Conservation (phyloP, 208 protist genomes). For the Lotmaria passim region DNA sequence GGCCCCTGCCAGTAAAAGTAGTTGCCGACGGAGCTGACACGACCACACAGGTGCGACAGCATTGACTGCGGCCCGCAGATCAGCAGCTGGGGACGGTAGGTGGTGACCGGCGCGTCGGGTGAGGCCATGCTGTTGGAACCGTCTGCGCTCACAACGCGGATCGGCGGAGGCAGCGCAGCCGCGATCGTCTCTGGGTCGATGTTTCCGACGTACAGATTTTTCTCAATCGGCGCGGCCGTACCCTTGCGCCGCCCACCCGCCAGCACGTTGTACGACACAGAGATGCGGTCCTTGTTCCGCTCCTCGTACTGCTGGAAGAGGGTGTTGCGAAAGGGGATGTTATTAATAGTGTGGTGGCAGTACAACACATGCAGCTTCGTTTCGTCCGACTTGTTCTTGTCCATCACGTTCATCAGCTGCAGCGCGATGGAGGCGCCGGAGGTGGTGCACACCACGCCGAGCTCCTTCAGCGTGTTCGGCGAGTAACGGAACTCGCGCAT, state of each 20-base stretch:
- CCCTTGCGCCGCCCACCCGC: slow-evolving; percentile 22
- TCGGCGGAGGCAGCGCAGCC: slow-evolving; percentile 50
- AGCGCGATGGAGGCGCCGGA: slow-evolving; percentile 78
- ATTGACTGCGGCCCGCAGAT: slow-evolving; percentile 86
- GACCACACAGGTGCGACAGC: slow-evolving; percentile 72
- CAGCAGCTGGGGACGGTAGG: slow-evolving; percentile 59
- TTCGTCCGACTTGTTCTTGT: slow-evolving; percentile 48
- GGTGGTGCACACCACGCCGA: slow-evolving; percentile 81
- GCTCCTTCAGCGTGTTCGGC: slow-evolving; percentile 52
- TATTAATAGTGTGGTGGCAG: slow-evolving; percentile 58
- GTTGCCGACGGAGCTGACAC: slow-evolving; percentile 62
- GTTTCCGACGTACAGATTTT: slow-evolving; percentile 75
- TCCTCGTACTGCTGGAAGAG: slow-evolving; percentile 49
- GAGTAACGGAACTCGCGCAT: slow-evolving; percentile 85
- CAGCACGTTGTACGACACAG: slow-evolving; percentile 72
- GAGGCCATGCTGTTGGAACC: background rate
- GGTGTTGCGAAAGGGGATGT: slow-evolving; percentile 66
- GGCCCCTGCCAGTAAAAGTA: slow-evolving; percentile 81
- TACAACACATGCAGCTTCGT: slow-evolving; percentile 74
- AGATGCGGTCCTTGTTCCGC: slow-evolving; percentile 50
- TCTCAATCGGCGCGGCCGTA: slow-evolving; percentile 24
- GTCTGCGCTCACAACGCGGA: slow-evolving; percentile 19
- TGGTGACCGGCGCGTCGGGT: background rate
- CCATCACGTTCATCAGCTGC: slow-evolving; percentile 83
- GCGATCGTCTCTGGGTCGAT: slow-evolving; percentile 68